phyloP scores from a whole-genome alignment of 2,329 filamentous ascomycete species.

The Curvularia eragrostidis region DNA sequence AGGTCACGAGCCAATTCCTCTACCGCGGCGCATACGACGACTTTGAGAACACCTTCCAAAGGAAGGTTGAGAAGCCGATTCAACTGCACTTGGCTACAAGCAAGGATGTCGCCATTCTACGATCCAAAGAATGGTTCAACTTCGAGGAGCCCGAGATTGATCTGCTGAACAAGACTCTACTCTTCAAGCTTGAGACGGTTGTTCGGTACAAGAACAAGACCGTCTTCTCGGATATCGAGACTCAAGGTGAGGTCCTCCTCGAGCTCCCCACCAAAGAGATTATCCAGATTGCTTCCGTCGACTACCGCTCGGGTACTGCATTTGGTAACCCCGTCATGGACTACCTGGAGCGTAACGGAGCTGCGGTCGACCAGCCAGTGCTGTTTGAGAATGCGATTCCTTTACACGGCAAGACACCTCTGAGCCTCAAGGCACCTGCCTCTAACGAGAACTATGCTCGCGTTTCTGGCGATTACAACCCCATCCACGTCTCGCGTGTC shows the following conservation, averaged over 20 bases:
- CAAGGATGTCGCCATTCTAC: slow-evolving; percentile 91
- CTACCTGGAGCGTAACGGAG: slow-evolving; percentile 90
- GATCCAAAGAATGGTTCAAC: slow-evolving; percentile 97
- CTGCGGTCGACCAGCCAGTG: slow-evolving; percentile 92
- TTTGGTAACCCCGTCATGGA: slow-evolving; percentile 97
- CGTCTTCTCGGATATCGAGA: slow-evolving; percentile 90
- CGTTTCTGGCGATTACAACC: slow-evolving; percentile 98
- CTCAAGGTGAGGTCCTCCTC: slow-evolving; percentile 87
- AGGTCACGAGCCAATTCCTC: slow-evolving; percentile 97
- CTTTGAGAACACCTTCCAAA: slow-evolving; percentile 98
- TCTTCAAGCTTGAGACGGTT: slow-evolving; percentile 92
- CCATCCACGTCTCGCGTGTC: slow-evolving; percentile 96
- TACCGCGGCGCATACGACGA: slow-evolving; percentile 93
- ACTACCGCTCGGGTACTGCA: slow-evolving; percentile 89
- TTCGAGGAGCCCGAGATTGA: slow-evolving; percentile 84
- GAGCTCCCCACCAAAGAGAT: slow-evolving; percentile 97
- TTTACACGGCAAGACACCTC: slow-evolving; percentile 86
- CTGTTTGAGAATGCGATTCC: slow-evolving; percentile 98
- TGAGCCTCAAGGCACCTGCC: slow-evolving; percentile 87
- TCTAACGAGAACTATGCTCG: slow-evolving; percentile 98
- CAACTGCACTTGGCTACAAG: slow-evolving; percentile 85
- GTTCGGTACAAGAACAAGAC: slow-evolving; percentile 94
- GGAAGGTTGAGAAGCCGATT: slow-evolving; percentile 94
- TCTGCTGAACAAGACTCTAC: slow-evolving; percentile 89
- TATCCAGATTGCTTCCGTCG: slow-evolving; percentile 95